Base-by-base conservation (phyloP, 2,329 filamentous ascomycete genomes). In the Cadophora malorum region DNA sequence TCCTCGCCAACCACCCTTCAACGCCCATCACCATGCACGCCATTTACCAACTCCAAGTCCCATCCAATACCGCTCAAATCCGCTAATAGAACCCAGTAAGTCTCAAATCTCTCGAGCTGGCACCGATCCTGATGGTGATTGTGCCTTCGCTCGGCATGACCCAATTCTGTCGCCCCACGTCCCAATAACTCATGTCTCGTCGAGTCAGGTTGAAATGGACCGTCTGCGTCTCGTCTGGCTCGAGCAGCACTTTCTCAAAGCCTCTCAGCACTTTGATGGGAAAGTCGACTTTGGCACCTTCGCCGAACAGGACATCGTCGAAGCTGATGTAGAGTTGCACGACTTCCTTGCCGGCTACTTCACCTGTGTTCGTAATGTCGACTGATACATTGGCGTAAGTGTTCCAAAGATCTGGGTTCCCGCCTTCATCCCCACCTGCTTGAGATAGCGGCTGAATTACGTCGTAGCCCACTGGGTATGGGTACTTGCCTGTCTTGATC, bases 261-360 rank as follows among this genome's bases (percentile, higher is more conserved):
- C 90, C 90, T 16, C 91, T 85, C 23, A 94, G 82, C n/a, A 89
- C 88, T 66, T 84, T 84, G 1, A 88, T 78, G 0, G 91, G 91
- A 63, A 92, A 93, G 33, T 93, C 76, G 0, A 76, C 69, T n/a
- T 73, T 70, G 9, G 45, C 56, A 19, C 68, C 71, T 38, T 70
- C 72, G 4, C 72, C 73, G 41, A 64, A 56, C n/a, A 56, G 49
- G 12, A 76, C 64, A 16, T 76, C 69, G 1, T 66, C 49, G 50
- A 82, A 82, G 8, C 78, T 80, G 35, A 88, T 71, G 72, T 90
- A 90, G 3, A 88, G 75, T 69, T 90, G 87, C 1, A 87, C 84
- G 1, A 89, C 86, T 19, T 83, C 79, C 16, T 82, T 80, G 41
- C 86, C 87, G 3, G 79, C 76, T 0, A 83, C 74, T 0, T 73